Conservation (phyloP, 371 early-diverging fungal genomes). For the Mucor circinelloides region DNA sequence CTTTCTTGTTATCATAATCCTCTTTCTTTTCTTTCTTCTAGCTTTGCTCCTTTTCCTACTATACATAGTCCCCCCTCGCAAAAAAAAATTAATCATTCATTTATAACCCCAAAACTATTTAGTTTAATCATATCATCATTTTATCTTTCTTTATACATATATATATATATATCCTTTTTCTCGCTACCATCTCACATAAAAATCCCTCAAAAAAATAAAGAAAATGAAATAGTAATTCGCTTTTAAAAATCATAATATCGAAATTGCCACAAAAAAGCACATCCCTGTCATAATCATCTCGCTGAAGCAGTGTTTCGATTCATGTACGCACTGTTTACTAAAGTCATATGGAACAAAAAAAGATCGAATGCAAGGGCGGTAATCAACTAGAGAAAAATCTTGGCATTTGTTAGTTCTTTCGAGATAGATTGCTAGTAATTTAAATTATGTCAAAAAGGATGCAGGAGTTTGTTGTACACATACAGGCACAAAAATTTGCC, state of each 20-base stretch:
- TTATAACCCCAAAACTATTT: background rate
- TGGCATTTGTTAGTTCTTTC: background rate
- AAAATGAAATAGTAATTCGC: background rate
- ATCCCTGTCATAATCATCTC: background rate
- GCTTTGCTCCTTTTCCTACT: background rate
- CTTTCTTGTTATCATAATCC: background rate
- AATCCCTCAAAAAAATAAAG: background rate
- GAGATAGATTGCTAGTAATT: background rate
- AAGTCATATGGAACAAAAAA: background rate
- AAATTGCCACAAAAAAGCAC: background rate
- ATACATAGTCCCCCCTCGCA: background rate
- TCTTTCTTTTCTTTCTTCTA: background rate
- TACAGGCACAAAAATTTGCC: background rate
- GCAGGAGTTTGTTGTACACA: background rate
- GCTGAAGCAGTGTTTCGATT: background rate
- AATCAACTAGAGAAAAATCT: background rate
- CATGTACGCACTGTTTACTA: background rate
- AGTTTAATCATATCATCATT: background rate
- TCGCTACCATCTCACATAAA: background rate
- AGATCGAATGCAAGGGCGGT: background rate
- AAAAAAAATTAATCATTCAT: slow-evolving; percentile 3
- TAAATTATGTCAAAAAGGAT: background rate
- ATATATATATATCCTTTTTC: background rate
- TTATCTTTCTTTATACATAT: background rate
- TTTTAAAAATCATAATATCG: background rate